phyloP scores from a whole-genome alignment of 2,329 filamentous ascomycete species.

The Teratosphaeria nubilosa region DNA sequence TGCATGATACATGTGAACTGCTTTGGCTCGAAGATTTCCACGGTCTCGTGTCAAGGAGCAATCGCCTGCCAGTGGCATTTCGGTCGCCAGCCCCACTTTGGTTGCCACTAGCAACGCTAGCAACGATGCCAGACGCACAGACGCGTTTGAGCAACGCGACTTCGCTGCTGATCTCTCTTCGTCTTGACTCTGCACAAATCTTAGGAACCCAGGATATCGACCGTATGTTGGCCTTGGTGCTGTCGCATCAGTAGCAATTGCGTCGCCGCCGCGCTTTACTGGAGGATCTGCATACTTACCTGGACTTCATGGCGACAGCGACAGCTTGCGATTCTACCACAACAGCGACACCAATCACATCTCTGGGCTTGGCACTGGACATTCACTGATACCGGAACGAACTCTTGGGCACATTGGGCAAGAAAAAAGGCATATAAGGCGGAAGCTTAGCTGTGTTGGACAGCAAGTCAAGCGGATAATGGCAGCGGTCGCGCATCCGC shows the following conservation, averaged over 20 bases:
- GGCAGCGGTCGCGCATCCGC: constrained; percentile 24
- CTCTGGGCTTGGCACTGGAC: constrained; percentile 2
- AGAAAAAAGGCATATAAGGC: background rate
- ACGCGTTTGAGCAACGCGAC: background rate
- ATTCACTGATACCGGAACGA: constrained; percentile 9
- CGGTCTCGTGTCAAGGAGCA: no score
- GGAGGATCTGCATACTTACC: constrained; percentile 22
- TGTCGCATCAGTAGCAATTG: constrained; percentile 21
- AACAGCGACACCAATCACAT: constrained; percentile 3
- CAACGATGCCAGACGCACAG: background rate
- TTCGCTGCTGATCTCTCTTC: background rate
- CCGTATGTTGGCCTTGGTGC: background rate
- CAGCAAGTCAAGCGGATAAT: constrained; percentile 18
- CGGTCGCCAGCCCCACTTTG: constrained; percentile 1
- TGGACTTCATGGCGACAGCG: constrained; percentile 15
- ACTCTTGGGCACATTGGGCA: constrained; percentile 5
- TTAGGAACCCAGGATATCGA: background rate
- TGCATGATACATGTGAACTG: no score
- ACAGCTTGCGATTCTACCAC: constrained; percentile 12
- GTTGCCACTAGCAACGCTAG: background rate
- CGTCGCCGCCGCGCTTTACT: constrained; percentile 14
- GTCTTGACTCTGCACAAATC: background rate
- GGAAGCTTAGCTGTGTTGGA: constrained; percentile 5
- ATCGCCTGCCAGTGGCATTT: no score
- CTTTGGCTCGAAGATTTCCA: no score